Base-by-base conservation (phyloP, 2,329 filamentous ascomycete species). In the Paracoccidioides brasiliensis region DNA sequence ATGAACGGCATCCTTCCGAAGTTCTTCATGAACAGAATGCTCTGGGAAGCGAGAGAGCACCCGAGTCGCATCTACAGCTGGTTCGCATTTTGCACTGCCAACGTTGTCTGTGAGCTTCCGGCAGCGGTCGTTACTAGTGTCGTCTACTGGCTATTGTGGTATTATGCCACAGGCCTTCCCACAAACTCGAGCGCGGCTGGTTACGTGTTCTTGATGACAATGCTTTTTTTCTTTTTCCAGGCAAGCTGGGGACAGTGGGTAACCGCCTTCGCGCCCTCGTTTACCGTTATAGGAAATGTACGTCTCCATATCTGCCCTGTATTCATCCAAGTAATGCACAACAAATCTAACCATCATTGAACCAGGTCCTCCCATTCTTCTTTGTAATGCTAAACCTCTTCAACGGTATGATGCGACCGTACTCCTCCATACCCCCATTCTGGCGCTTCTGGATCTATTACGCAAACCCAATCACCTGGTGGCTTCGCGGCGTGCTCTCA, bases 241-340 rank as follows among this genome's bases (percentile, higher is more conserved):
- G 79, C 78, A 37, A 82, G 77, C 61, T 90, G 84, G 86, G 88
- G 85, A 22, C 87, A 90, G 67, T 91, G 86, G 86, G 88, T 93
- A 62, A 86, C 83, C 59, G 87, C 88, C 0, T 90, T 90, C 68
- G 85, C 87, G 0, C 86, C 87, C 0, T 83, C 77, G 43, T 89
- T 89, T 71, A 88, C 85, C 0, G 85, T 89, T 59, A 88, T 90
- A 60, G 82, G 81, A 45, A 89, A 90, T 64, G 69, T 68, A 55
- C 57, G 56, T 42, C 5, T 28, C 14, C 55, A 38, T 12, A 28
- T 33, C 41, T 28, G 7, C 14, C 6, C n/a, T 22, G 22, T 22
- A 49, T 49, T 10, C 33, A 49, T n/a, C 46, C 42, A 54, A n/a
- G 53, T 44, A n/a, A 30, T 7, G 22, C 50, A 44, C 28, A 40